A percentile compares a stretch with the other conserved stretches of the same genome.
phyloP scores from a whole-genome alignment of 768 basidiomycete species.

The Leccinum ochraceum region DNA sequence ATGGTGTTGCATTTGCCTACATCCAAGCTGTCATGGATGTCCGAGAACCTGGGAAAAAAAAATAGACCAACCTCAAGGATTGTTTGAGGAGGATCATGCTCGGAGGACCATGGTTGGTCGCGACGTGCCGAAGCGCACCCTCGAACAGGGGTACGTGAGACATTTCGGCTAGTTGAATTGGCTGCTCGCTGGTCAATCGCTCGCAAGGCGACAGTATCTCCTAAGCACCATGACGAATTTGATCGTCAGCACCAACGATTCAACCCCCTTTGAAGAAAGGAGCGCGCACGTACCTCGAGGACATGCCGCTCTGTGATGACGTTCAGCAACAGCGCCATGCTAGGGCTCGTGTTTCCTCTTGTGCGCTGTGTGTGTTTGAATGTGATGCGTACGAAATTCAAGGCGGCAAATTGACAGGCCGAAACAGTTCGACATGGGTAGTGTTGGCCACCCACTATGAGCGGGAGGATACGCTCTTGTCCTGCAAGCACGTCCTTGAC shows the following conservation, averaged over 20 bases:
- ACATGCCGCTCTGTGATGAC: constrained; percentile 15
- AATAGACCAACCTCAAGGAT: constrained; percentile 24
- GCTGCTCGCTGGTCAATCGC: constrained; percentile 44
- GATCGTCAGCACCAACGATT: background rate
- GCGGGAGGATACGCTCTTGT: constrained; percentile 39
- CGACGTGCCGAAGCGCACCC: constrained; percentile 27
- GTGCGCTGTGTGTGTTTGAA: constrained; percentile 30
- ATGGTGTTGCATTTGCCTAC: constrained; percentile 29
- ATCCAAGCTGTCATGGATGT: background rate
- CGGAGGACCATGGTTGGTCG: constrained; percentile 38
- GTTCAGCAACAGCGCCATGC: constrained; percentile 14
- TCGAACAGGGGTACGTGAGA: constrained; percentile 48
- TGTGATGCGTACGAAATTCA: constrained; percentile 58
- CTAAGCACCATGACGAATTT: constrained; percentile 30
- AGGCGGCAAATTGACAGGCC: constrained; percentile 60
- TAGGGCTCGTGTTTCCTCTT: background rate
- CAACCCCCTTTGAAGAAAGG: too few species aligned
- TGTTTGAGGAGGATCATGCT: constrained; percentile 38
- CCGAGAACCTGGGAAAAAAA: background rate
- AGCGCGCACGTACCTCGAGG: constrained; percentile 22
- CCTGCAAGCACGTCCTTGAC: constrained; percentile 31
- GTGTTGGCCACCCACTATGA: constrained; percentile 44
- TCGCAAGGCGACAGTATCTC: constrained; percentile 53
- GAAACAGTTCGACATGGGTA: constrained; percentile 42
- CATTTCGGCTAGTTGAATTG: constrained; percentile 55